These are phyloP conservation scores for Hanseniaspora guilliermondii DNA, from an alignment of 805 yeast species.

Conservation along the genomic window DNA sequence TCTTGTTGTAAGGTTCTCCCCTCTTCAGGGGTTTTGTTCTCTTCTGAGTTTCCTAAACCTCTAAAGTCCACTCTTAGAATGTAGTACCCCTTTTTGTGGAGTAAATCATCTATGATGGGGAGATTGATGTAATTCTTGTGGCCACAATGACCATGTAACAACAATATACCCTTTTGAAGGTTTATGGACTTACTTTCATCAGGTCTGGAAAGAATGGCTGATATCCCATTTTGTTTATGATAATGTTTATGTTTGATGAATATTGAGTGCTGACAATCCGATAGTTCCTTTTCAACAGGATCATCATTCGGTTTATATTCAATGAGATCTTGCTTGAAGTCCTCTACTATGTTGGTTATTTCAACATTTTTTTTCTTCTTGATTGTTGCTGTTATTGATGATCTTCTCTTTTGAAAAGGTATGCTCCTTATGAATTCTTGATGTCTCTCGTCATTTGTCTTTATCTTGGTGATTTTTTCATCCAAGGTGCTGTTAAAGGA, in stretches of 20 bases:
- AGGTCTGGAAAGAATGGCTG: slow-evolving; percentile 30
- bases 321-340: background rate
- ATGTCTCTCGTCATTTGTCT: slow-evolving; percentile 2
- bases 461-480: background rate
- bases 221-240: slow-evolving; percentile 25
- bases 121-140: slow-evolving; percentile 74
- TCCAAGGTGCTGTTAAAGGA: background rate
- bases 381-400: background rate
- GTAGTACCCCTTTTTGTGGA: slow-evolving; percentile 53
- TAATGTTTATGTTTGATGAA: slow-evolving; percentile 17
- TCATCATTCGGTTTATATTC: background rate
- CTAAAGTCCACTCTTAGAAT: slow-evolving; percentile 74
- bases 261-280: background rate
- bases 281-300: slow-evolving; percentile 1
- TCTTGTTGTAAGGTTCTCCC: slow-evolving; percentile 59
- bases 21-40: slow-evolving; percentile 17
- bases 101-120: slow-evolving; percentile 42
- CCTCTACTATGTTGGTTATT: background rate
- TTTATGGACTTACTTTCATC: slow-evolving; percentile 18
- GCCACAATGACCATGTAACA: slow-evolving; percentile 79
- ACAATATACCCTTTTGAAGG: slow-evolving; percentile 40
- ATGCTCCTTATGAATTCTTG: background rate
- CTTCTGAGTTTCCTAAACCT: slow-evolving; percentile 69
- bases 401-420: background rate
- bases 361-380: background rate